Conservation (phyloP, 164 flowering plant genomes). For the Piper longum region DNA sequence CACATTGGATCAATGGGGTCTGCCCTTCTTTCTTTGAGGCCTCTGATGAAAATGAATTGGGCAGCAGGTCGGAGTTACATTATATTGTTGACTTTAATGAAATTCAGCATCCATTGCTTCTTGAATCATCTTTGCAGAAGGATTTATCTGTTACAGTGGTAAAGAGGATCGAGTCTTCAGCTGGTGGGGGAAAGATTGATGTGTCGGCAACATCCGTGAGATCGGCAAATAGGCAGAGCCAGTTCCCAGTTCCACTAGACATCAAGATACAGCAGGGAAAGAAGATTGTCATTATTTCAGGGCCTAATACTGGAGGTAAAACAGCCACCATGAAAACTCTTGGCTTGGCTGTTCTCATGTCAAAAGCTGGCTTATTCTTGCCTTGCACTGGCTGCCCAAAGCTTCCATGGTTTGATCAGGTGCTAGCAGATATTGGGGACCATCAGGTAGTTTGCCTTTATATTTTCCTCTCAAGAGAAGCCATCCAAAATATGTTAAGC, state of each 20-base stretch:
- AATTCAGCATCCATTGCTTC: slow-evolving; percentile 67
- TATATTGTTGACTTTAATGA: slow-evolving; percentile 44
- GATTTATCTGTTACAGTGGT: slow-evolving; percentile 12
- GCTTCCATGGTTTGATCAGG: slow-evolving; percentile 89
- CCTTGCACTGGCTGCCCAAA: slow-evolving; percentile 54
- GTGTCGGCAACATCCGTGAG: slow-evolving; percentile 8
- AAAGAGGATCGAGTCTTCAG: slow-evolving; percentile 9
- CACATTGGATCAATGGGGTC: slow-evolving; percentile 56
- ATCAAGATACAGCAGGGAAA: slow-evolving; percentile 40
- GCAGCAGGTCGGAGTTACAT: slow-evolving; percentile 7
- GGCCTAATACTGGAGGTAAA: slow-evolving; percentile 96
- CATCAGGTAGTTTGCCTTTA: slow-evolving; percentile 54
- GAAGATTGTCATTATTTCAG: slow-evolving; percentile 81
- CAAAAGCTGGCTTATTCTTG: slow-evolving; percentile 87
- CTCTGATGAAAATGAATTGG: slow-evolving; percentile 9
- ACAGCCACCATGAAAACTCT: slow-evolving; percentile 94
- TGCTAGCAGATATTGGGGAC: slow-evolving; percentile 92
- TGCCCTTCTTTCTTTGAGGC: slow-evolving; percentile 38
- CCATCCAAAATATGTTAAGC: slow-evolving; percentile 7
- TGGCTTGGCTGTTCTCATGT: slow-evolving; percentile 79
- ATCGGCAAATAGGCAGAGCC: slow-evolving; percentile 6
- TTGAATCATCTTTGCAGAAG: slow-evolving; percentile 37
- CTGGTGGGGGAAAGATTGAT: slow-evolving; percentile 8
- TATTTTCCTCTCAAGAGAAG: slow-evolving; percentile 18
- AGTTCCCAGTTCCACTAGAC: slow-evolving; percentile 70